Evolutionary conservation across 768 basidiomycete species (phyloP).

Genomic region (Leccinum olivaceopallidum): DNA sequence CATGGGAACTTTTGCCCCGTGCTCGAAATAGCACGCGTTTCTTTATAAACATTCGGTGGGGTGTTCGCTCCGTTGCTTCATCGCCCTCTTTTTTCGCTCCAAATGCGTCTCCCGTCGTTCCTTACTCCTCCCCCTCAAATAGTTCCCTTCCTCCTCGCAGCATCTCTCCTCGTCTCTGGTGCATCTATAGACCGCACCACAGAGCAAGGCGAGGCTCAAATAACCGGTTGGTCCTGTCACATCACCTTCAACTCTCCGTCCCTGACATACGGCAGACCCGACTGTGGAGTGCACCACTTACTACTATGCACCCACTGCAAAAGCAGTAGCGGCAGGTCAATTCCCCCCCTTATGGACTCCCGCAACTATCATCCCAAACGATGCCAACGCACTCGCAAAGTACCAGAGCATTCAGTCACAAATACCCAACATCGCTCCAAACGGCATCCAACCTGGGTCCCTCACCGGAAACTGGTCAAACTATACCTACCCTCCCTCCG

Average conservation of each 20-base stretch:
- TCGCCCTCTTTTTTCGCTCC: neutral
- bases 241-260: no score
- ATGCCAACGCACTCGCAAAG: constrained; percentile 42
- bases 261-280: constrained; percentile 26
- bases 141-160: constrained; percentile 4
- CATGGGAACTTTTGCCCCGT: neutral
- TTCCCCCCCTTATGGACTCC: constrained; percentile 50
- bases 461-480: constrained; percentile 33
- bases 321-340: constrained; percentile 29
- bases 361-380: constrained; percentile 43
- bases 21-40: neutral
- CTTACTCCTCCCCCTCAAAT: constrained; percentile 4
- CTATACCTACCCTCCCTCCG: constrained; percentile 37
- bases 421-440: constrained; percentile 51
- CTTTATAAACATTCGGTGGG: neutral
- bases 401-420: constrained; percentile 43
- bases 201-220: constrained; percentile 38
- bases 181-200: constrained; percentile 31
- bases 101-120: constrained; percentile 24
- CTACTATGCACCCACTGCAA: constrained; percentile 37
- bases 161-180: constrained; percentile 4
- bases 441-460: constrained; percentile 30
- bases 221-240: constrained; percentile 32
- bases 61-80: neutral
- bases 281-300: constrained; percentile 45